Evolutionary conservation across 2,329 filamentous ascomycete genomes (phyloP).

Genomic region (Gnomoniopsis smithogilvyi): DNA sequence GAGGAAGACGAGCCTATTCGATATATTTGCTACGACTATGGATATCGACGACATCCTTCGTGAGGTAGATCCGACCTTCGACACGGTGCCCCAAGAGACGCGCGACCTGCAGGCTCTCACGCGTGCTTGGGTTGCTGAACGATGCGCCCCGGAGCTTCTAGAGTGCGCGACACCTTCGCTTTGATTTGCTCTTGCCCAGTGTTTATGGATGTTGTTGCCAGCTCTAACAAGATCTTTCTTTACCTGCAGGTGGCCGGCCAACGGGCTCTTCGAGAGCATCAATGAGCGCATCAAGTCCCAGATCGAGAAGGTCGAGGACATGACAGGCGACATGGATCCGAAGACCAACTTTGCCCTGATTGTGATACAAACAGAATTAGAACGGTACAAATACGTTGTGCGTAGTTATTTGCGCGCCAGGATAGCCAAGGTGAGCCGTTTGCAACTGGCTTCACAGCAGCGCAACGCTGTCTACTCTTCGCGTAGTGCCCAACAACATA

Average conservation of each 20-base stretch:
- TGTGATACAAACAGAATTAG: slow-evolving; percentile 92
- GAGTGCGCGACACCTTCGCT: slow-evolving; percentile 48
- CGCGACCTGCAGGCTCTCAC: slow-evolving; percentile 86
- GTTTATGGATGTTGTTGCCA: not conserved
- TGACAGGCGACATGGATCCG: slow-evolving; percentile 83
- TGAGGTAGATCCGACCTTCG: slow-evolving; percentile 62
- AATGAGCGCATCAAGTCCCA: slow-evolving; percentile 55
- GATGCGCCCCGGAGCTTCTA: slow-evolving; percentile 84
- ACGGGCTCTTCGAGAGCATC: slow-evolving; percentile 76
- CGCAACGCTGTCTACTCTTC: not conserved
- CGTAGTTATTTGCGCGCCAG: slow-evolving; percentile 77
- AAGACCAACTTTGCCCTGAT: slow-evolving; percentile 92
- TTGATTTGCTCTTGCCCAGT: slow-evolving; percentile 18
- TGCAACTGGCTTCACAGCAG: slow-evolving; percentile 23
- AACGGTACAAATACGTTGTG: slow-evolving; percentile 88
- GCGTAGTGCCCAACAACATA: not conserved
- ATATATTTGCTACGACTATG: slow-evolving; percentile 40
- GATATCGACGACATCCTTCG: slow-evolving; percentile 79
- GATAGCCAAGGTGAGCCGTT: slow-evolving; percentile 72
- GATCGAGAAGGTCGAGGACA: slow-evolving; percentile 39
- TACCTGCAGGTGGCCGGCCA: slow-evolving; percentile 56
- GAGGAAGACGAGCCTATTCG: not conserved
- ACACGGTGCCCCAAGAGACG: slow-evolving; percentile 54
- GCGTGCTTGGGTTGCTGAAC: slow-evolving; percentile 89
- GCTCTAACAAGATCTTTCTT: not conserved